phyloP scores from a whole-genome alignment of 2,329 filamentous ascomycete species.

The Sarocladium strictum region DNA sequence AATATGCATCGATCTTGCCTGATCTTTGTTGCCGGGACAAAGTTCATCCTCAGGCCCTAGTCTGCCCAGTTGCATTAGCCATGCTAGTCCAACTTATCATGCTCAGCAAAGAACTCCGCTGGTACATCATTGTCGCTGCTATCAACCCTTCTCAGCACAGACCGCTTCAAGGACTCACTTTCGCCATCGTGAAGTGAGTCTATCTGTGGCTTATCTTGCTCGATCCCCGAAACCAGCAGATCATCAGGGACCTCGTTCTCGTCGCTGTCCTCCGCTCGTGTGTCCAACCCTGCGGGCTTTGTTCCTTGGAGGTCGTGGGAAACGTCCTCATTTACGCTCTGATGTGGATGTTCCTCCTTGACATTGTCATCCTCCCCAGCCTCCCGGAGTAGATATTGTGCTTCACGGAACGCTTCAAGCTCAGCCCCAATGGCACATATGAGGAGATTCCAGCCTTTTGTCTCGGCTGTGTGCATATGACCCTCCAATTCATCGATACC shows the following conservation, averaged over 20 bases:
- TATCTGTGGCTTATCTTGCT: constrained; percentile 11
- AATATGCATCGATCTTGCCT: no score
- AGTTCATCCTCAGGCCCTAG: no score
- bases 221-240: constrained; percentile 28
- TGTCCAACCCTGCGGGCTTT: not conserved
- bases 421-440: constrained; percentile 73
- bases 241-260: constrained; percentile 39
- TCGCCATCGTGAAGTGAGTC: not conserved
- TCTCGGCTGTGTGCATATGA: constrained; percentile 49
- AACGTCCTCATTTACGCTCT: constrained; percentile 9
- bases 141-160: constrained; percentile 11
- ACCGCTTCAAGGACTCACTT: not conserved
- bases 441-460: constrained; percentile 65
- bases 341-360: constrained; percentile 9
- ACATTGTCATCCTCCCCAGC: constrained; percentile 11
- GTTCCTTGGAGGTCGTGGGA: constrained; percentile 12
- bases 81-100: constrained; percentile 16
- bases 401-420: constrained; percentile 59
- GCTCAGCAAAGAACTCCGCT: constrained; percentile 45
- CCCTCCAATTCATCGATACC: constrained; percentile 51
- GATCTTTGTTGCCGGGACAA: no score
- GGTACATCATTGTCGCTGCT: constrained; percentile 45
- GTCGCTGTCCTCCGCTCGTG: constrained; percentile 25
- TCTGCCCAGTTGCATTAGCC: no score
- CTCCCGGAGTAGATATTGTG: constrained; percentile 45